phyloP scores from a whole-genome alignment of 2,329 filamentous ascomycete genomes.

The Annulohypoxylon truncatum region DNA sequence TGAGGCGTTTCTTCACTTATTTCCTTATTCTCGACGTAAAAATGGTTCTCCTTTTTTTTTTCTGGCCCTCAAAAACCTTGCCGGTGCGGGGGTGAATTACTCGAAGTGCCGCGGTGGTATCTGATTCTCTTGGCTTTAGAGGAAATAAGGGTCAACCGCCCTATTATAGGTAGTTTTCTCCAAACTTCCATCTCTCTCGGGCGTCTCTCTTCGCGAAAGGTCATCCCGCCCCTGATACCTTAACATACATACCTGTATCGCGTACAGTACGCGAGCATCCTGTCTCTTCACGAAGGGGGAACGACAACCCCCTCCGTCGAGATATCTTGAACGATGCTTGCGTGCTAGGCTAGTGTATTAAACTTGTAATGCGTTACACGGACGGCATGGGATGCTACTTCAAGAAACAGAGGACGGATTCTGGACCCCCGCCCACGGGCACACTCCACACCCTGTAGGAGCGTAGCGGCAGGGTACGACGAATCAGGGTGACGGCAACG shows the following conservation, averaged over 20 bases:
- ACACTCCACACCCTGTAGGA: slow-evolving; percentile 30
- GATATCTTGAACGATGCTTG: slow-evolving; percentile 33
- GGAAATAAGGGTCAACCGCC: neutral
- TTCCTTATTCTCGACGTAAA: slow-evolving; percentile 27
- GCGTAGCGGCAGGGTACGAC: slow-evolving; percentile 24
- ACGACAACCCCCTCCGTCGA: slow-evolving; percentile 16
- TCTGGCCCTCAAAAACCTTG: slow-evolving; percentile 29
- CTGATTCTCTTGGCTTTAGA: slow-evolving; percentile 41
- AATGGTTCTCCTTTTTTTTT: slow-evolving; percentile 5
- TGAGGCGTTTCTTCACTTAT: slow-evolving; percentile 35
- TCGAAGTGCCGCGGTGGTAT: slow-evolving; percentile 42
- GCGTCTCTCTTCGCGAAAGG: slow-evolving; percentile 13
- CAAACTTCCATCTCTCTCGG: slow-evolving; percentile 11
- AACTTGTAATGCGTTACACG: slow-evolving; percentile 41
- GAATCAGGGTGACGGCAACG: slow-evolving; percentile 33
- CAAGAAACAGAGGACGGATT: slow-evolving; percentile 37
- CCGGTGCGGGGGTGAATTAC: slow-evolving; percentile 38
- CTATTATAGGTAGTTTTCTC: slow-evolving; percentile 7
- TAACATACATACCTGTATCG: slow-evolving; percentile 2
- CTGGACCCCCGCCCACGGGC: slow-evolving; percentile 16
- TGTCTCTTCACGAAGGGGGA: slow-evolving; percentile 1
- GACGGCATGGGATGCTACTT: slow-evolving; percentile 40
- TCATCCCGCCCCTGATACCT: slow-evolving; percentile 3
- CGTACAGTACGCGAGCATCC: slow-evolving; percentile 2
- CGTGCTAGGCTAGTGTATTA: slow-evolving; percentile 32